phyloP scores from a whole-genome alignment of 495 filamentous ascomycete genomes.

The Mytilinidion resinicola region DNA sequence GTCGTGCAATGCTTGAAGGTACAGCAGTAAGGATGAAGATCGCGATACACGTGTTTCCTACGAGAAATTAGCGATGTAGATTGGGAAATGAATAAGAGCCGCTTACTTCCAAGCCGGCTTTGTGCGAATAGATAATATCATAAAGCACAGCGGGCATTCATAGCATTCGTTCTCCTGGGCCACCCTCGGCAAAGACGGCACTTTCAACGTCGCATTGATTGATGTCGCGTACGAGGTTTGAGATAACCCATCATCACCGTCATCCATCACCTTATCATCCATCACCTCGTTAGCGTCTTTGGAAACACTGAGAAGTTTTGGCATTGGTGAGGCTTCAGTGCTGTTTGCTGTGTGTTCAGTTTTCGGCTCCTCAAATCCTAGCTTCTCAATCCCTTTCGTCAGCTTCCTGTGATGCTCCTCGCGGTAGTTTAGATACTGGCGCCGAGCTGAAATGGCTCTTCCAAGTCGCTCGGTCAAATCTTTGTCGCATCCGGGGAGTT shows the following conservation, averaged over 20 bases:
- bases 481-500: slow-evolving; percentile 1
- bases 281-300: not conserved
- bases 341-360: slow-evolving; percentile 16
- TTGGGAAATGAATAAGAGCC: not conserved
- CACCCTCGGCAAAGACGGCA: slow-evolving; percentile 17
- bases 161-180: slow-evolving; percentile 16
- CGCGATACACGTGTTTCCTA: slow-evolving; percentile 23
- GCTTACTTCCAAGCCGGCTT: slow-evolving; percentile 12
- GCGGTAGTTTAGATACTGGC: slow-evolving; percentile 41
- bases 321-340: slow-evolving; percentile 12
- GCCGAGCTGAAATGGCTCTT: slow-evolving; percentile 38
- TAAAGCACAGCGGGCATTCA: slow-evolving; percentile 26
- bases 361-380: slow-evolving; percentile 8
- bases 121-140: slow-evolving; percentile 22
- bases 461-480: slow-evolving; percentile 36
- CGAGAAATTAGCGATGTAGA: not conserved
- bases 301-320: not conserved
- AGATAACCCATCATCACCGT: slow-evolving; percentile 10
- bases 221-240: slow-evolving; percentile 17
- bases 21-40: slow-evolving; percentile 24
- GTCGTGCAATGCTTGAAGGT: slow-evolving; percentile 15
- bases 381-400: slow-evolving; percentile 16
- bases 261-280: not conserved
- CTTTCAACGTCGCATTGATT: slow-evolving; percentile 8
- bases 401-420: slow-evolving; percentile 39